These are phyloP conservation scores for Akanthomyces dipterigenus DNA, from an alignment of 2,329 filamentous ascomycete genomes.

Conservation along the genomic window DNA sequence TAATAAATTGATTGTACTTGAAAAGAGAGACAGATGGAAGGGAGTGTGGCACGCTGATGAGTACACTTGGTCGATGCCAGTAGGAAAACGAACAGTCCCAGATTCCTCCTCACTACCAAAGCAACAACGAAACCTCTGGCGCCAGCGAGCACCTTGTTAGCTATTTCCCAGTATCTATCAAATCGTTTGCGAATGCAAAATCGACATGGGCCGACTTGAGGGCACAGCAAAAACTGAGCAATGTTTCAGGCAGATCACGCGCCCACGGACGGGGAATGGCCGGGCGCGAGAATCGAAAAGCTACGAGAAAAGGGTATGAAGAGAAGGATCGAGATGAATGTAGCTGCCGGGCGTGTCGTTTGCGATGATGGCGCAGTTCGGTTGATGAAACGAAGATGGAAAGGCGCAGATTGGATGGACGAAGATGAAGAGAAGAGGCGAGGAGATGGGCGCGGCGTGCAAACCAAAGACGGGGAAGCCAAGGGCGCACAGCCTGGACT, in stretches of 20 bases:
- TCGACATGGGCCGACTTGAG: background rate
- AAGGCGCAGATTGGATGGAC: background rate
- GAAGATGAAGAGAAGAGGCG: constrained; percentile 1
- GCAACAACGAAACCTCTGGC: constrained; percentile 8
- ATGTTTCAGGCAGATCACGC: background rate
- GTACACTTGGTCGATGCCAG: constrained; percentile 33
- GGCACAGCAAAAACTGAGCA: background rate
- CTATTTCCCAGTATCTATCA: constrained; percentile 8
- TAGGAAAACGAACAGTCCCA: constrained; percentile 25
- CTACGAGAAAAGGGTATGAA: background rate
- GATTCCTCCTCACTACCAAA: constrained; percentile 27
- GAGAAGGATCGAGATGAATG: background rate
- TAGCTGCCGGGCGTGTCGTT: background rate
- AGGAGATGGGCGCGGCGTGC: background rate
- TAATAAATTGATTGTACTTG: constrained; percentile 49
- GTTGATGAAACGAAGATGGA: background rate
- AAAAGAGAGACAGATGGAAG: constrained; percentile 27
- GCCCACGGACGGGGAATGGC: background rate
- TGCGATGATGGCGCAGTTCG: background rate
- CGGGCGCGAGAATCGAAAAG: background rate
- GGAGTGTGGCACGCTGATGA: constrained; percentile 28
- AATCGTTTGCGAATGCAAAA: background rate
- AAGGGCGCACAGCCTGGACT: background rate
- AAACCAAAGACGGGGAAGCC: background rate
- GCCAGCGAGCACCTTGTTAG: constrained; percentile 9